phyloP scores from a whole-genome alignment of 192 early-diverging fungal species.

The Oehlia diaphana region DNA sequence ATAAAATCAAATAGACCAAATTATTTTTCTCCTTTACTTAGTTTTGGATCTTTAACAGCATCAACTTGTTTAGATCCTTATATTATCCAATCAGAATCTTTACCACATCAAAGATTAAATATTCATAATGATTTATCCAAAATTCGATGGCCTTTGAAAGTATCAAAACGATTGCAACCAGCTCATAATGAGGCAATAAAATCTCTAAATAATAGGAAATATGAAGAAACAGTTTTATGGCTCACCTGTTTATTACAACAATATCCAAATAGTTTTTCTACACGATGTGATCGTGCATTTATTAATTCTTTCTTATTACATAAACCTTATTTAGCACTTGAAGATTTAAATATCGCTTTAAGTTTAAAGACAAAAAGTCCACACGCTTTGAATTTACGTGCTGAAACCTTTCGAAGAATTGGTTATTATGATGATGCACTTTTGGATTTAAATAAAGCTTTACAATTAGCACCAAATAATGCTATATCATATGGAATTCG shows the following conservation, averaged over 20 bases:
- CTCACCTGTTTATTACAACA: neutral
- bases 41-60: neutral
- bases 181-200: neutral
- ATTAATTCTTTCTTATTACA: neutral
- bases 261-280: constrained; percentile 4
- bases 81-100: neutral
- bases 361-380: neutral
- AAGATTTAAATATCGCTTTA: neutral
- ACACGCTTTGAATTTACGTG: neutral
- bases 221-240: neutral
- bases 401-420: constrained; percentile 22
- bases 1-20: neutral
- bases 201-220: neutral
- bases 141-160: neutral
- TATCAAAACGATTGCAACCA: neutral
- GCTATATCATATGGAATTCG: constrained; percentile 9
- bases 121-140: neutral
- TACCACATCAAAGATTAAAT: neutral
- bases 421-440: constrained; percentile 22
- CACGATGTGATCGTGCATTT: constrained; percentile 2
- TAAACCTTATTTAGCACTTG: neutral
- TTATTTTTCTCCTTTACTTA: neutral
- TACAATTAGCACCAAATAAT: constrained; percentile 8
- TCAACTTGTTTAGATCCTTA: neutral
- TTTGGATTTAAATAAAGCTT: constrained; percentile 18